Base-by-base conservation (phyloP, 345 rosid genomes). In the Pistacia atlantica region DNA sequence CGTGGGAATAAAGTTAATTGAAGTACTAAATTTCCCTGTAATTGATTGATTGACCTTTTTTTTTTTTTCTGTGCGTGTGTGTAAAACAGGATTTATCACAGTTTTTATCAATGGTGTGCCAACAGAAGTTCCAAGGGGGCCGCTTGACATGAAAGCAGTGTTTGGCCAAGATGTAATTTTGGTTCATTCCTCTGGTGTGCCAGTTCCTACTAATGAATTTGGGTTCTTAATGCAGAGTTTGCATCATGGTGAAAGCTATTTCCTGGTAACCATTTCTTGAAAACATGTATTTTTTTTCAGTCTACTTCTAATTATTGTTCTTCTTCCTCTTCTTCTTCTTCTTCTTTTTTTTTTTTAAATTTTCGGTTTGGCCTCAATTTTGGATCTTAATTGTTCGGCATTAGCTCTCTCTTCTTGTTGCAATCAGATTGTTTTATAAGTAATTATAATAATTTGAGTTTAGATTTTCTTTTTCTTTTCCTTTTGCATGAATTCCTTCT, bases 211-310 rank as follows among this genome's bases (percentile, higher is more conserved):
- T 8, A 90, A 93, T 80, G 97, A 91, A 74, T 93, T 80, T 81
- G 98, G 99, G 45, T 84, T 84, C 61, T 72, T 86, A 80, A 83
- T 92, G 84, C 97, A 92, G 65, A 83, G 79, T 84, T 89, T 96
- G 87, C 93, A 91, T 67, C 95, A 89, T 73, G 98, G 99, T 49
- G 97, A 96, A 83, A 87, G 95, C 87, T 96, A 96, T 84, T 96
- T 92, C 84, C 93, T 93, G 93, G 99, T 96, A 90, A 88, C 67
- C 48, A 58, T 59, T 38, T 52, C 8, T 28, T 28, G 25, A 77
- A 31, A 18, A 18, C 10, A 18, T 37, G 6, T 7, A 42, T 42
- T 42, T 42, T 42, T 31, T 42, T 7, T 42, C 1, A 42, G 46
- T 42, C 46, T 42, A 5, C 46, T 42, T 42, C 46, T 42, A 7